phyloP scores from a whole-genome alignment of 2,329 filamentous ascomycete species.

The Septoria linicola region DNA sequence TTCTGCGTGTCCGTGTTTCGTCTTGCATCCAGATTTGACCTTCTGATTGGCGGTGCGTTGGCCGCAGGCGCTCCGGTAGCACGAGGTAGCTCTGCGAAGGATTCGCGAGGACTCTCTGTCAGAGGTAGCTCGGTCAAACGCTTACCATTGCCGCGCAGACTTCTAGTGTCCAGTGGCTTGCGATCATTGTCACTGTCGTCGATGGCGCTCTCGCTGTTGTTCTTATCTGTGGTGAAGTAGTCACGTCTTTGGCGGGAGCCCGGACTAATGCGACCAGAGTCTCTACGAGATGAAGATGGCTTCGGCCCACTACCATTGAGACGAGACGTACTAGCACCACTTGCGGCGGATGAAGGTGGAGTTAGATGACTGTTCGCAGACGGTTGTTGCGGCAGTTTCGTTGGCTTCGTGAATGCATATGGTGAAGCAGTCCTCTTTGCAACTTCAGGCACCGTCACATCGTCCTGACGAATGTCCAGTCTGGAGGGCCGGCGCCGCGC shows the following conservation, averaged over 20 bases:
- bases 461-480: constrained; percentile 38
- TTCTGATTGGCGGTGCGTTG: constrained; percentile 25
- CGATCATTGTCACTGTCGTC: constrained; percentile 29
- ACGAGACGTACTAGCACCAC: constrained; percentile 3
- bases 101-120: constrained; percentile 5
- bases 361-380: constrained; percentile 46
- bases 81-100: constrained; percentile 14
- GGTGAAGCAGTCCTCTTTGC: constrained; percentile 46
- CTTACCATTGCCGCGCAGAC: constrained; percentile 13
- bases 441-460: constrained; percentile 41
- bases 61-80: constrained; percentile 20
- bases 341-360: constrained; percentile 34
- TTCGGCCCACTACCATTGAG: constrained; percentile 15
- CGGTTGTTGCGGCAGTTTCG: constrained; percentile 34
- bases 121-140: constrained; percentile 18
- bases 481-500: constrained; percentile 33
- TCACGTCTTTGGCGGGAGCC: constrained; percentile 26
- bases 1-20: constrained; percentile 33
- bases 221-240: constrained; percentile 27
- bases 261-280: constrained; percentile 30
- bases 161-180: constrained; percentile 1
- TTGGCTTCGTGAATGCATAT: constrained; percentile 45
- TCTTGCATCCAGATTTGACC: constrained; percentile 29
- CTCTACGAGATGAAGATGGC: constrained; percentile 29
- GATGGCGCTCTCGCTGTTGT: constrained; percentile 29